Percentiles rank a stretch among this genome's conserved stretches.
phyloP scores from a whole-genome alignment of 2,329 filamentous ascomycete species.

The Reticulascus tulasneorum region DNA sequence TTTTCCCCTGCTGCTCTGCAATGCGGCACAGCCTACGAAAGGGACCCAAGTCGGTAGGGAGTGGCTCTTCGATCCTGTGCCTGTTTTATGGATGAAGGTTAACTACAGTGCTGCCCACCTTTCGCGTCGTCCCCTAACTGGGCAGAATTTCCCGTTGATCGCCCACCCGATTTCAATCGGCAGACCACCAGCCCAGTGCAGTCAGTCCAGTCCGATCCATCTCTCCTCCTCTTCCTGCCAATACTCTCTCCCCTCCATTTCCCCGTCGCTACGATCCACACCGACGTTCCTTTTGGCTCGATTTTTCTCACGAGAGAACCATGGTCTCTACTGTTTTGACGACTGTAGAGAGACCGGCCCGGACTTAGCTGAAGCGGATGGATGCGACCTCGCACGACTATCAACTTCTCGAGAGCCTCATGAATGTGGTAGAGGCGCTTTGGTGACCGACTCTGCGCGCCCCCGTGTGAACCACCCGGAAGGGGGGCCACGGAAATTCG shows the following conservation, averaged over 20 bases:
- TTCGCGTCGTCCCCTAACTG: no score
- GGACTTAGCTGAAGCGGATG: conserved; percentile 7
- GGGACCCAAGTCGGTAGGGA: conserved; percentile 1
- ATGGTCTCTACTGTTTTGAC: background rate
- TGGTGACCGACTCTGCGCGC: conserved; percentile 13
- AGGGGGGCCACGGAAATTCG: conserved; percentile 1
- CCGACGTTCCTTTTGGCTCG: background rate
- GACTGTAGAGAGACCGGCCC: conserved; percentile 1
- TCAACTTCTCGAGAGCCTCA: conserved; percentile 7
- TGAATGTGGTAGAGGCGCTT: conserved; percentile 7
- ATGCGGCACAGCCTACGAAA: conserved; percentile 12
- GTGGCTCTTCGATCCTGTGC: conserved; percentile 9
- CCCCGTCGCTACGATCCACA: conserved; percentile 1
- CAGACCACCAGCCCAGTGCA: no score
- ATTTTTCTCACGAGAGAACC: background rate
- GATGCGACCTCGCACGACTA: conserved; percentile 4
- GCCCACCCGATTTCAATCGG: conserved; percentile 5
- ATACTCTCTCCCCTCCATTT: background rate
- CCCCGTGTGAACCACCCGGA: conserved; percentile 6
- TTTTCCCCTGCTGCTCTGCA: conserved; percentile 13
- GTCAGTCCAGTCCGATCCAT: no score
- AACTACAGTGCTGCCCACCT: no score
- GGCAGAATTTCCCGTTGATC: conserved; percentile 10
- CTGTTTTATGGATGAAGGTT: no score
- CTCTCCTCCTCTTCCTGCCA: background rate